A percentile compares a stretch with the other conserved stretches of the same genome.
Evolutionary conservation across 306 rosid genomes (phyloP).

Genomic region (Fagus sylvatica): DNA sequence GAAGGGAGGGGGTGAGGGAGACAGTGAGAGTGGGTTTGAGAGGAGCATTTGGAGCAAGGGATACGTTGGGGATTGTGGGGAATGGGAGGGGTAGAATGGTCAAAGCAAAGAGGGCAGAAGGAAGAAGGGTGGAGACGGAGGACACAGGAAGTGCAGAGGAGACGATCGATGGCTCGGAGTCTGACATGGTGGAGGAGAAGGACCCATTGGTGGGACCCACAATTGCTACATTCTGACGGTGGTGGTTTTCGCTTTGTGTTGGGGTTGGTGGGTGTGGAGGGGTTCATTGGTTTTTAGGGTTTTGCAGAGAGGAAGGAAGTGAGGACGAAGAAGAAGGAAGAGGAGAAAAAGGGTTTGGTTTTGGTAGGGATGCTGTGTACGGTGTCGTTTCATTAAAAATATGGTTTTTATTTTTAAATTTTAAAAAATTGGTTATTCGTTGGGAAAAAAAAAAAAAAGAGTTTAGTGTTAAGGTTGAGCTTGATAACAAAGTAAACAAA

Average conservation of each 20-base stretch:
- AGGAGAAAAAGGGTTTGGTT: background rate
- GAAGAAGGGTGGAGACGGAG: constrained; percentile 66
- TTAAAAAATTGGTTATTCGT: background rate
- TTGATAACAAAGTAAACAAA: no score
- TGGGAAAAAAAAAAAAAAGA: no score
- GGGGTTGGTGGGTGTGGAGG: background rate
- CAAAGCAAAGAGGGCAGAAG: constrained; percentile 76
- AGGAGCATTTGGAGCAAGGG: constrained; percentile 67
- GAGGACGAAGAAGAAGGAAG: background rate
- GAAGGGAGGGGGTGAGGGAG: constrained; percentile 38
- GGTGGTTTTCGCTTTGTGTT: background rate
- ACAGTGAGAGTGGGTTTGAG: constrained; percentile 68
- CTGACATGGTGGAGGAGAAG: constrained; percentile 51
- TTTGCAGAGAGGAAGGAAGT: background rate
- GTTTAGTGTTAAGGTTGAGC: no score
- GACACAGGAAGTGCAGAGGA: constrained; percentile 80
- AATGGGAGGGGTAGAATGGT: constrained; percentile 32
- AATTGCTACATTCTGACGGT: constrained; percentile 48
- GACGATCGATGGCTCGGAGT: constrained; percentile 49
- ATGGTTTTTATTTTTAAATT: background rate
- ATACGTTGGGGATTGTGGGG: constrained; percentile 40
- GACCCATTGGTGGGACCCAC: constrained; percentile 33
- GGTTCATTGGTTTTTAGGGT: constrained; percentile 11
- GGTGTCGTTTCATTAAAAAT: background rate
- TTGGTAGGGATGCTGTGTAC: background rate